These are phyloP conservation scores for Boeremia lycopersici DNA, from an alignment of 2,329 filamentous ascomycete species.

Conservation along the genomic window DNA sequence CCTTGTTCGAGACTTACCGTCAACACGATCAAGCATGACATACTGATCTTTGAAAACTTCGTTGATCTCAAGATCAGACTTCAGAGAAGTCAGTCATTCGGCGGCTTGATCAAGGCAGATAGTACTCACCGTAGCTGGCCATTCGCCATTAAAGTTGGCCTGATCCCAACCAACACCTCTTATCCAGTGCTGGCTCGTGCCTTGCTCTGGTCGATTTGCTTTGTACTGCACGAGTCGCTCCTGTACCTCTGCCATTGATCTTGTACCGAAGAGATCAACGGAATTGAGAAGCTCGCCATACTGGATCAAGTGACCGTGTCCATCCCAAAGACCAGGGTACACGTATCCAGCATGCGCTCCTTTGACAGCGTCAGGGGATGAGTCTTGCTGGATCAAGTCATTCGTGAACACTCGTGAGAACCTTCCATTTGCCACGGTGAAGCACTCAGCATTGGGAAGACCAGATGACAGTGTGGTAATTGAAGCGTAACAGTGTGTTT, in stretches of 20 bases:
- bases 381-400: conserved; percentile 20
- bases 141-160: conserved; percentile 62
- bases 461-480: conserved; percentile 52
- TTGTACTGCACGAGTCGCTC: conserved; percentile 60
- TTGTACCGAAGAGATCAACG: conserved; percentile 66
- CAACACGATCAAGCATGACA: conserved; percentile 72
- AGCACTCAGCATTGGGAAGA: conserved; percentile 56
- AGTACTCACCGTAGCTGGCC: conserved; percentile 58
- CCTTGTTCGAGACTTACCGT: conserved; percentile 46
- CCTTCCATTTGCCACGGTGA: conserved; percentile 59
- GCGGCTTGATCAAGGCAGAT: background rate
- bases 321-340: conserved; percentile 73
- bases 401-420: conserved; percentile 58
- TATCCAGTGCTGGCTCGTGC: conserved; percentile 64
- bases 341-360: conserved; percentile 57
- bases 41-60: conserved; percentile 61
- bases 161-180: conserved; percentile 75
- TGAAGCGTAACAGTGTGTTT: conserved; percentile 52
- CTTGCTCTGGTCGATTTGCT: conserved; percentile 56
- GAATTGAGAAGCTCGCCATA: conserved; percentile 72
- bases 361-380: conserved; percentile 39
- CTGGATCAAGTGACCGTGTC: conserved; percentile 69
- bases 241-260: conserved; percentile 62
- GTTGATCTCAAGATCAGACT: conserved; percentile 63
- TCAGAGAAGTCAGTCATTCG: conserved; percentile 2